These are phyloP conservation scores for Sabuloglossum arenarium DNA, from an alignment of 495 filamentous ascomycete species.

Conservation along the genomic window DNA sequence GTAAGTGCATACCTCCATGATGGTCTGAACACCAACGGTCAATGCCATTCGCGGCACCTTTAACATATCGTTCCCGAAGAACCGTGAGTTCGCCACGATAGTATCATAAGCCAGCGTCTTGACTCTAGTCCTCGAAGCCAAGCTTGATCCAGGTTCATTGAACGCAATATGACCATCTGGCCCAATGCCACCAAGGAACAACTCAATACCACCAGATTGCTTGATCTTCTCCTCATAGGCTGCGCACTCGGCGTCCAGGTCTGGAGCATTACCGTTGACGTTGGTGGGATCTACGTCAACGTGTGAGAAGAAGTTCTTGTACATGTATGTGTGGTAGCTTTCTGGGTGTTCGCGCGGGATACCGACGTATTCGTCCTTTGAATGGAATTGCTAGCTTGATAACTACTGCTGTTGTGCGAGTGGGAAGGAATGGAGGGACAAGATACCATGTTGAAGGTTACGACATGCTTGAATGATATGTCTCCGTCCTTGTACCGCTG, in stretches of 20 bases:
- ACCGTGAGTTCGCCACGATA: slow-evolving; percentile 64
- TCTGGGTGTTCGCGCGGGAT: slow-evolving; percentile 64
- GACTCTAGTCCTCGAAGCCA: slow-evolving; percentile 59
- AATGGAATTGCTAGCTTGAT: neutral
- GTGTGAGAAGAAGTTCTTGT: slow-evolving; percentile 75
- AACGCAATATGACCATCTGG: slow-evolving; percentile 79
- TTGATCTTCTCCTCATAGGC: slow-evolving; percentile 64
- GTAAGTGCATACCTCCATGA: slow-evolving; percentile 35
- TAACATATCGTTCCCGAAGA: slow-evolving; percentile 52
- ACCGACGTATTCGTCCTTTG: slow-evolving; percentile 69
- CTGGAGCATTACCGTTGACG: slow-evolving; percentile 61
- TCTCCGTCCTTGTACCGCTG: slow-evolving; percentile 54
- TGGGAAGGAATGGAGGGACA: slow-evolving; percentile 4
- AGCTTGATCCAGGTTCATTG: slow-evolving; percentile 69
- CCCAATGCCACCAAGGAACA: slow-evolving; percentile 71
- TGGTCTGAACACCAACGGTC: slow-evolving; percentile 75
- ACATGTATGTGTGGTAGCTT: slow-evolving; percentile 82
- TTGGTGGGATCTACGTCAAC: slow-evolving; percentile 62
- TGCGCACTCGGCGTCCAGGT: slow-evolving; percentile 57
- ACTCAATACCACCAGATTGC: slow-evolving; percentile 54
- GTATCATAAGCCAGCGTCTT: slow-evolving; percentile 80
- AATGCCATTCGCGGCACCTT: slow-evolving; percentile 66
- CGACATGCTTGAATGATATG: slow-evolving; percentile 70
- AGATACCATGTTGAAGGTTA: slow-evolving; percentile 81
- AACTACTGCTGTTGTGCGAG: slow-evolving; percentile 1